Conservation (phyloP, 306 rosid genomes). For the Vigna radiata region DNA sequence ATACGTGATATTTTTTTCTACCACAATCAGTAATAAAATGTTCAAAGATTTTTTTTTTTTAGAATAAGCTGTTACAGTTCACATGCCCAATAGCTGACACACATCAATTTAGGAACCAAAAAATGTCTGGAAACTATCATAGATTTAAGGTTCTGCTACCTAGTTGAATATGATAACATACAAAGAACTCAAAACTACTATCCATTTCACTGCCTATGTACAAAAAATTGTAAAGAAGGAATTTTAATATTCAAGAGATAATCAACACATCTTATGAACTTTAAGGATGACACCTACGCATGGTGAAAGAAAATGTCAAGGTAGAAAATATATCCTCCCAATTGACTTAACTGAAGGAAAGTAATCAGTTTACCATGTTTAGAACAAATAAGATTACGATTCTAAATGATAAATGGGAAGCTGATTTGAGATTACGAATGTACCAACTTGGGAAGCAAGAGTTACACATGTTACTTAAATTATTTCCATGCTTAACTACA, state of each 20-base stretch:
- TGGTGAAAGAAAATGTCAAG: conserved; percentile 10
- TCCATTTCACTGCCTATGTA: conserved; percentile 4
- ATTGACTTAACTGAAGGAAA: conserved; percentile 23
- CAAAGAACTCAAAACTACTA: conserved; percentile 30
- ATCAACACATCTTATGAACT: conserved; percentile 24
- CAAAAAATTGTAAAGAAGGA: conserved; percentile 18
- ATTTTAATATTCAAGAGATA: conserved; percentile 17
- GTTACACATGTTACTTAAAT: conserved; percentile 52
- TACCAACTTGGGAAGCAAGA: conserved; percentile 76
- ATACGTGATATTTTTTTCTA: conserved; percentile 4
- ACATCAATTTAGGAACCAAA: conserved; percentile 23
- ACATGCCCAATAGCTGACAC: conserved; percentile 18
- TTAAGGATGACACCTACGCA: conserved; percentile 10
- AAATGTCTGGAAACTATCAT: conserved; percentile 8
- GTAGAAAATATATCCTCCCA: conserved; percentile 26
- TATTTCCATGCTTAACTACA: conserved; percentile 74
- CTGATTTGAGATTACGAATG: conserved; percentile 42
- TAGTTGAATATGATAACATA: conserved; percentile 8
- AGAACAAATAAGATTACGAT: conserved; percentile 35
- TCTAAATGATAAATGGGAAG: conserved; percentile 37
- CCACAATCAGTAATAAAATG: conserved; percentile 11
- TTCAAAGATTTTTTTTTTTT: not conserved
- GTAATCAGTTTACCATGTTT: conserved; percentile 39
- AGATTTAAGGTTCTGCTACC: conserved; percentile 21
- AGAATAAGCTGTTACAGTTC: not conserved